Evolutionary conservation across 768 basidiomycete species (phyloP), one percentile per base, ranked within the genome.

Genomic region (Baorangia bicolor): DNA sequence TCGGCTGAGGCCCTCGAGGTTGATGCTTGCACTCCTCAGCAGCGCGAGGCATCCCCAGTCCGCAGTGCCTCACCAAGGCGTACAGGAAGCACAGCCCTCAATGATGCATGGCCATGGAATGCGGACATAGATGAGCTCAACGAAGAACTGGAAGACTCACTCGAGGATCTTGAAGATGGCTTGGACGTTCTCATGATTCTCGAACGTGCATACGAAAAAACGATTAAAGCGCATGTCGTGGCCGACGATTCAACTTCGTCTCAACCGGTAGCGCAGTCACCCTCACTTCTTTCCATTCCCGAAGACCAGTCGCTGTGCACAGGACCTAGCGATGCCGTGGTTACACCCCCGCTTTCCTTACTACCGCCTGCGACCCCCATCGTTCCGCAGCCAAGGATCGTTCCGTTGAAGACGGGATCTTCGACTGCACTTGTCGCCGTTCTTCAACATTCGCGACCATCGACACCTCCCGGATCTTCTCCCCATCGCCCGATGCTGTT

Each of bases 351-450:
- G 31, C 42, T 56, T 6, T 49, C 47, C 1, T 25, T 34, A 1
- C 49, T 53, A n/a, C n/a, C n/a, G n/a, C n/a, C n/a, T n/a, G n/a
- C n/a, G n/a, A n/a, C n/a, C n/a, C n/a, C n/a, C n/a, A 25, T 52
- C 20, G 38, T 59, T 3, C 53, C 63, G 1, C 64, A 61, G 46
- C 61, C 64, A 6, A 70, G 51, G 55, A 43, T 51, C 37, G 53
- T 70, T 2, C 82, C 79, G 4, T 75, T 87, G 2, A 74, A 79
- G 49, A 73, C 80, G 20, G 86, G 86, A n/a, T 86, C 86, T 0
- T 85, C 85, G n/a, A 88, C 87, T 0, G 86, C 84, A 3, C 78
- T 88, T n/a, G 74, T 88, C 8, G 86, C 85, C 0, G 80, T 86
- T n/a, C 77, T 87, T n/a, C 81, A 86, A 49, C 78, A 81, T 59